Conservation (phyloP, 176 grass and related monocot species). For the Paspalum vaginatum region DNA sequence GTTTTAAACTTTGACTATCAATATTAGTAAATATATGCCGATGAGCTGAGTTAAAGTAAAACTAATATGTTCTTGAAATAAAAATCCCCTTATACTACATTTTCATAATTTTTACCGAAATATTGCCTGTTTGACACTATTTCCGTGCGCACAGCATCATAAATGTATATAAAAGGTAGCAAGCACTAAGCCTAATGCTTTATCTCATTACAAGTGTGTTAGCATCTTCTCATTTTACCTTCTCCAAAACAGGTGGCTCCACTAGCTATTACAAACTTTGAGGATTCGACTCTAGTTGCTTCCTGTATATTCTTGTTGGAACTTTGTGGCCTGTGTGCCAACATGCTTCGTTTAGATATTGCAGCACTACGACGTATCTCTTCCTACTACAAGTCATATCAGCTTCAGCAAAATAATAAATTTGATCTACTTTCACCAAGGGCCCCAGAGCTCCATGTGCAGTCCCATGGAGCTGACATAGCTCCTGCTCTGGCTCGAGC, state of each 20-base stretch:
- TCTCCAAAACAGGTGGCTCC: conserved; percentile 73
- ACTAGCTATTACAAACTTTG: conserved; percentile 88
- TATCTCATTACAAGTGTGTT: conserved; percentile 14
- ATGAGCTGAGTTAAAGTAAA: neutral
- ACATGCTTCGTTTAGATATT: conserved; percentile 94
- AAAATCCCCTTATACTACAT: neutral
- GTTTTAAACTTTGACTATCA: neutral
- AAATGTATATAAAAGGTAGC: neutral
- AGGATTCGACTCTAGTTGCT: conserved; percentile 78
- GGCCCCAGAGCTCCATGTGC: conserved; percentile 45
- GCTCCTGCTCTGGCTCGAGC: conserved; percentile 69
- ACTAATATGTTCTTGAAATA: neutral
- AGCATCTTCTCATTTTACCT: conserved; percentile 28
- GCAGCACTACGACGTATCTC: conserved; percentile 80
- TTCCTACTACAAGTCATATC: conserved; percentile 63
- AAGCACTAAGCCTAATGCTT: conserved; percentile 17
- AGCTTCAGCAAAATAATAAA: conserved; percentile 56
- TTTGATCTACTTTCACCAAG: conserved; percentile 51
- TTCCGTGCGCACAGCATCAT: neutral
- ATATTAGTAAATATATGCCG: neutral
- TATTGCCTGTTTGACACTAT: neutral
- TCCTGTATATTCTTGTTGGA: conserved; percentile 85
- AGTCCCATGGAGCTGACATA: conserved; percentile 59
- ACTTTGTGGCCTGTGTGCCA: conserved; percentile 92
- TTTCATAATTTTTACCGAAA: neutral